phyloP scores from a whole-genome alignment of 2,329 filamentous ascomycete genomes.

The Emmonsia crescens region DNA sequence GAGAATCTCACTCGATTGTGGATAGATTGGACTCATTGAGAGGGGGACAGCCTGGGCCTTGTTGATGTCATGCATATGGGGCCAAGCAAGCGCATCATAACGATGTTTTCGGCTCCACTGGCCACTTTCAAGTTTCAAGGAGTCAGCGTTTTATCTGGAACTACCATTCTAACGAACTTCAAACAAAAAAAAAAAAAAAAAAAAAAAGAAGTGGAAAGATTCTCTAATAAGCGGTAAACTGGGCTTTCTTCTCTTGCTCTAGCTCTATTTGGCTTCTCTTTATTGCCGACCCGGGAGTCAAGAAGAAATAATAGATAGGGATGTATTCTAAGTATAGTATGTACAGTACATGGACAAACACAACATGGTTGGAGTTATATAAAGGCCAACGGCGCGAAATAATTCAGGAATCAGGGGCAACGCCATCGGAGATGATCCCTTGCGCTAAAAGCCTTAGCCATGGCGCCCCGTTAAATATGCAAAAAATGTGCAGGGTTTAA shows the following conservation, averaged over 20 bases:
- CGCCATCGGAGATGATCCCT: not conserved
- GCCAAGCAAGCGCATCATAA: not conserved
- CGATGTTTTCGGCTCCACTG: not conserved
- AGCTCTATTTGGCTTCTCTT: not conserved
- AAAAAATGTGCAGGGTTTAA: not conserved
- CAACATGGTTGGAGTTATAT: not conserved
- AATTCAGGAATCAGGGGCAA: slow-evolving; percentile 2
- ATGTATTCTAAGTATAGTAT: no score
- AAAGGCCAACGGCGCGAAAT: not conserved
- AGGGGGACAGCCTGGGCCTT: no score
- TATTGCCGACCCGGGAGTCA: not conserved
- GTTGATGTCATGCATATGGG: slow-evolving; percentile 3
- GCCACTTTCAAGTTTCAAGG: not conserved
- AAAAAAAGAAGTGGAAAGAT: not conserved
- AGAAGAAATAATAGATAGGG: no score
- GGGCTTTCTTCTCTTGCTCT: not conserved
- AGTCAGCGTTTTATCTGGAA: not conserved
- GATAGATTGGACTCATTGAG: not conserved
- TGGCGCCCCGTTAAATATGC: not conserved
- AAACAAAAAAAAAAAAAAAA: not conserved
- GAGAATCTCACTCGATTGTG: not conserved
- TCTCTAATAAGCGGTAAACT: not conserved
- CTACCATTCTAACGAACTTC: not conserved
- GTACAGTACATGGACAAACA: no score
- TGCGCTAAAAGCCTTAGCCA: not conserved